Percentiles rank a stretch among this genome's conserved stretches.
Conservation (phyloP, 305 asterid genomes). For the Fraxinus greggii region DNA sequence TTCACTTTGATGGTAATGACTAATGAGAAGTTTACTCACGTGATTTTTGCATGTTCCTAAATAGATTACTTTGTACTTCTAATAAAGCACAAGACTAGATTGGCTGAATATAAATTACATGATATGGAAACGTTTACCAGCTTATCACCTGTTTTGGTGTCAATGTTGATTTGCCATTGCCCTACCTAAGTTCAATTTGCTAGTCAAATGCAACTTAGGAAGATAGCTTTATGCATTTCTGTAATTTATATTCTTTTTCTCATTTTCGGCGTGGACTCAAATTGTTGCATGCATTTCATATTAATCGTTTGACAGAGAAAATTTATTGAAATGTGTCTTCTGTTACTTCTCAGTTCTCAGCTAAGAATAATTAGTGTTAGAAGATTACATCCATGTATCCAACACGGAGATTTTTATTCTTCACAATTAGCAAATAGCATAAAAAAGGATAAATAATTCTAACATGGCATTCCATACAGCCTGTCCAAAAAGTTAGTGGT, state of each 20-base stretch:
- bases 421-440: background rate
- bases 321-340: background rate
- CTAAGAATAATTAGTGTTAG: background rate
- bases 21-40: slow-evolving; percentile 32
- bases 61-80: background rate
- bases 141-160: background rate
- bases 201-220: background rate
- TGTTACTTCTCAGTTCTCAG: background rate
- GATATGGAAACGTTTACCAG: background rate
- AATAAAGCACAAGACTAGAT: background rate
- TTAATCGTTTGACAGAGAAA: background rate
- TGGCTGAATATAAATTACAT: background rate
- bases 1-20: slow-evolving; percentile 84
- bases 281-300: background rate
- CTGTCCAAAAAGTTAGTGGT: background rate
- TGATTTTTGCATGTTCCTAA: background rate
- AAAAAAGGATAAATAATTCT: background rate
- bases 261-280: background rate
- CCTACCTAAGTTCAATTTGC: background rate
- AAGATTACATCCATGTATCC: background rate
- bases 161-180: background rate
- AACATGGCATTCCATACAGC: background rate
- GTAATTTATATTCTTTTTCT: background rate
- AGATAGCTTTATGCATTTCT: background rate
- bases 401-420: background rate